Evolutionary conservation across 768 basidiomycete genomes (phyloP), one percentile per base, ranked within the genome.

Genomic region (Ramaria sp.): DNA sequence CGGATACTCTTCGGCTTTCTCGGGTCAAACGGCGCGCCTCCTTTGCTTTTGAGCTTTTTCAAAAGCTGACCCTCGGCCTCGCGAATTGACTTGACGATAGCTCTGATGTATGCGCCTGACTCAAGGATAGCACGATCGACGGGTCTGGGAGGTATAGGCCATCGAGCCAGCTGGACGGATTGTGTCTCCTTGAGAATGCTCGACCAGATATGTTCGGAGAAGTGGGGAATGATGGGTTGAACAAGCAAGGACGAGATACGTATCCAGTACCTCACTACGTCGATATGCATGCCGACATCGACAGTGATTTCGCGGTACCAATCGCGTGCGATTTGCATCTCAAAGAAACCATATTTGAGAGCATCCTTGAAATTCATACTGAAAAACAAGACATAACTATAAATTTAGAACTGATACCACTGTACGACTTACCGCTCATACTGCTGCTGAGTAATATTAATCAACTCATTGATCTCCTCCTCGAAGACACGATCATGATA

Each of bases 341-440:
- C 93, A 77, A 93, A 99, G 73, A 97, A 95, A 48, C 94, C 95
- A 61, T 78, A 86, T 70, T 97, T 95, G 60, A 97, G 71, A 10
- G 94, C 93, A 58, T 95, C 91, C 72, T 98, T 99, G 83, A 88
- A 99, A 68, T 88, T 82, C 59, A 86, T 91, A 20, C 94, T 96
- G 65, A 39, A 46, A 53, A 7, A 27, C 27, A 27, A 49, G 33
- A n/a, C 12, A 19, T 42, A 20, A 41, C 54, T 43, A 52, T 43
- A 19, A 60, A 10, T 20, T 30, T 20, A 49, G 47, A 38, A 27
- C 2, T 7, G 24, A 27, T 20, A 12, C 53, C 33, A 42, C 20
- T 46, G 48, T 19, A 19, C 37, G n/a, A 74, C 89, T 65, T 69
- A 96, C 94, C 77, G 74, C 39, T 88, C 84, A 65, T 89, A 98